Evolutionary conservation across 179 eudicot species (phyloP).

Genomic region (Amaranthus tricolor): DNA sequence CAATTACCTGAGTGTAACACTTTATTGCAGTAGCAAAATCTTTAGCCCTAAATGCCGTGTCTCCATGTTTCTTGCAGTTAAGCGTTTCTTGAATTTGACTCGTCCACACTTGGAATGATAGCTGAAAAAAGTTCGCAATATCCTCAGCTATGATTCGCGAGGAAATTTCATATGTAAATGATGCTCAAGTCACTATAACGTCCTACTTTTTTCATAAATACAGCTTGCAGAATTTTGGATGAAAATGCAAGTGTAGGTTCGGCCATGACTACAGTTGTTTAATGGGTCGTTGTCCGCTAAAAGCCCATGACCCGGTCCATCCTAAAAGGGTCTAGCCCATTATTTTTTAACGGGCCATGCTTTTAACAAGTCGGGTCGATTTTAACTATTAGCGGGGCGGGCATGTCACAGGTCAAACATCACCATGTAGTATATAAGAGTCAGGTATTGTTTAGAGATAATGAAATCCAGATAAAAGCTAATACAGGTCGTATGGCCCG

Average conservation of each 20-base stretch:
- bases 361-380: too few relatives aligned
- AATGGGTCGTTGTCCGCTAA: too few relatives aligned
- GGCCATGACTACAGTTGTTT: not conserved
- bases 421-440: too few relatives aligned
- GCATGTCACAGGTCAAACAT: too few relatives aligned
- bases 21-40: conserved; percentile 63
- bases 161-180: not conserved
- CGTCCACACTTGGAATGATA: conserved; percentile 83
- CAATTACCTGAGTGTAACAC: conserved; percentile 60
- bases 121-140: conserved; percentile 39
- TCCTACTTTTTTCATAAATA: not conserved
- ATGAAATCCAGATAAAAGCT: not conserved
- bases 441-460: not conserved
- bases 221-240: not conserved
- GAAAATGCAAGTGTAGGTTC: not conserved
- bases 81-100: conserved; percentile 73
- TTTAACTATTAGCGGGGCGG: too few relatives aligned
- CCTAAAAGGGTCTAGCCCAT: too few relatives aligned
- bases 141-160: not conserved
- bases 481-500: not conserved
- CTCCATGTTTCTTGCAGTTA: conserved; percentile 71
- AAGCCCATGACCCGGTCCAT: too few relatives aligned
- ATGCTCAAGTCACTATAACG: not conserved
- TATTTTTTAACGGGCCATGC: too few relatives aligned
- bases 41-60: conserved; percentile 66